Evolutionary conservation across 306 rosid species (phyloP).

Genomic region (Medicago ruthenica): DNA sequence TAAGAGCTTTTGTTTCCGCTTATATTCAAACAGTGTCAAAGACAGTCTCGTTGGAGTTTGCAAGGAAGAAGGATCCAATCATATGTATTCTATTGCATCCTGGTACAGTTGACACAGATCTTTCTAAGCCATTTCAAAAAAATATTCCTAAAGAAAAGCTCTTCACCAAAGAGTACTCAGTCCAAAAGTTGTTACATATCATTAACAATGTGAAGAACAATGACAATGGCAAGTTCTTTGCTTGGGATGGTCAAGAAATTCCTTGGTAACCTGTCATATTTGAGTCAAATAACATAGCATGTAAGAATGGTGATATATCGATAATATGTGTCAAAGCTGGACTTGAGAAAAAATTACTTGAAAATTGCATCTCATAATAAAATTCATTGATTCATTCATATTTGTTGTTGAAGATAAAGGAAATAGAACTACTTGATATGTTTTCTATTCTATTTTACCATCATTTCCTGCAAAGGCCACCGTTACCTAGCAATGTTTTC

Average conservation of each 20-base stretch:
- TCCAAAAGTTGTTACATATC: conserved; percentile 71
- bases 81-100: conserved; percentile 84
- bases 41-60: conserved; percentile 75
- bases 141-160: conserved; percentile 84
- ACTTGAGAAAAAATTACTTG: conserved; percentile 7
- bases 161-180: conserved; percentile 81
- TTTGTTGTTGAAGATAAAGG: conserved; percentile 7
- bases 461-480: not conserved
- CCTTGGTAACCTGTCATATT: conserved; percentile 66
- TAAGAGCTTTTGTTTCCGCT: not conserved
- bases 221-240: conserved; percentile 91
- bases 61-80: conserved; percentile 81
- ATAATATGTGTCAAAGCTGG: not conserved
- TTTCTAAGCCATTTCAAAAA: conserved; percentile 89
- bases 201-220: conserved; percentile 64
- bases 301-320: conserved; percentile 22
- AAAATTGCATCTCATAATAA: conserved; percentile 30
- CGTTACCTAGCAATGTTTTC: not conserved
- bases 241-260: conserved; percentile 98
- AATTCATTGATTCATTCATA: conserved; percentile 42
- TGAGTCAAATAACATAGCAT: conserved; percentile 2
- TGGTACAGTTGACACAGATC: conserved; percentile 97
- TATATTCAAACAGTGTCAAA: conserved; percentile 66
- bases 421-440: not conserved
- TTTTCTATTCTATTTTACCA: not conserved